These are phyloP conservation scores for Phoenix dactylifera DNA, from an alignment of 176 grass and related monocot species.

Conservation along the genomic window DNA sequence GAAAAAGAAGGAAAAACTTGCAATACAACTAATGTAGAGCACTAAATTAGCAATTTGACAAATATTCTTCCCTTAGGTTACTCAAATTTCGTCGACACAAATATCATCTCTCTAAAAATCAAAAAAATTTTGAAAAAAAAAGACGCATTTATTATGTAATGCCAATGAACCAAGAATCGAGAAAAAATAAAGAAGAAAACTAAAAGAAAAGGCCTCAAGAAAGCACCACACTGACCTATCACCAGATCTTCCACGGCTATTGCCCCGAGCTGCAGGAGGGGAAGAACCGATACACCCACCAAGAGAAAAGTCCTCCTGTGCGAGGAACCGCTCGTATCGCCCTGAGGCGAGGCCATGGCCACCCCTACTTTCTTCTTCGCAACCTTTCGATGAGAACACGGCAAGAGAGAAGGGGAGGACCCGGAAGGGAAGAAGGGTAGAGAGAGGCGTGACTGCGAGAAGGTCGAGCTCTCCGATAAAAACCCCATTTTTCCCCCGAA, in stretches of 20 bases:
- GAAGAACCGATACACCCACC: constrained; percentile 58
- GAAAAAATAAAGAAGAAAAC: neutral
- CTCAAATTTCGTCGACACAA: no score
- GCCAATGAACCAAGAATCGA: no score
- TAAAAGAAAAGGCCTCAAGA: neutral
- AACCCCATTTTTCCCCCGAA: constrained; percentile 10
- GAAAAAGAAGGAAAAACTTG: no score
- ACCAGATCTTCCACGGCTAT: constrained; percentile 7
- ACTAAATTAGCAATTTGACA: no score
- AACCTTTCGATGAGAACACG: neutral
- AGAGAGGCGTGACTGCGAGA: neutral
- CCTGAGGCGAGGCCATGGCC: neutral
- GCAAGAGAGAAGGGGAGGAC: neutral
- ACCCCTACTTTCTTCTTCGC: neutral
- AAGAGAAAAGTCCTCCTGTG: constrained; percentile 63
- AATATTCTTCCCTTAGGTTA: no score
- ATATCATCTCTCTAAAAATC: no score
- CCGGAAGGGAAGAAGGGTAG: neutral
- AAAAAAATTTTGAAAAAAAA: no score
- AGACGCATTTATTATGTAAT: no score
- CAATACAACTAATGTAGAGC: no score
- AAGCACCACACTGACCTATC: constrained; percentile 12
- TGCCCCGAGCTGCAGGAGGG: constrained; percentile 47
- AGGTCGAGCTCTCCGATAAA: constrained; percentile 1
- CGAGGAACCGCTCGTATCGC: neutral